Percentiles rank a stretch among this genome's conserved stretches.
Evolutionary conservation across 2,329 filamentous ascomycete genomes (phyloP).

Genomic region (Exophiala viscosa): DNA sequence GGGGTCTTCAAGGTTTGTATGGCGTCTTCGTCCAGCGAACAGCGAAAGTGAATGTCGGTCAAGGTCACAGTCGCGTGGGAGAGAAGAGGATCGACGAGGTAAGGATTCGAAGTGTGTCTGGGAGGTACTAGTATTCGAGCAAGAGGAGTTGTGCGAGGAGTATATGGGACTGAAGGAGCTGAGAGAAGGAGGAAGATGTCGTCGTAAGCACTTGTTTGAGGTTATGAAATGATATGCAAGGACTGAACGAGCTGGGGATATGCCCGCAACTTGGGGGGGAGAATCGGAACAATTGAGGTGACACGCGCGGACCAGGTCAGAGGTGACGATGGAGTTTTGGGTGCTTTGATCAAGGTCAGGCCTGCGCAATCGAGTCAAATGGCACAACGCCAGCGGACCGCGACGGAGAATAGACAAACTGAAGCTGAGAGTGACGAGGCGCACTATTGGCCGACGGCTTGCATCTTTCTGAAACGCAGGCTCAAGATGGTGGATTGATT

Average conservation of each 20-base stretch:
- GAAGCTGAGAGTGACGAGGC: slow-evolving; percentile 13
- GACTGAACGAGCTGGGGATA: neutral
- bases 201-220: slow-evolving; percentile 17
- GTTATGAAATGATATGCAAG: slow-evolving; percentile 2
- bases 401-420: slow-evolving; percentile 12
- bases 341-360: slow-evolving; percentile 1
- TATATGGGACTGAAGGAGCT: neutral
- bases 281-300: neutral
- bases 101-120: slow-evolving; percentile 3
- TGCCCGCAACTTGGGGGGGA: no score
- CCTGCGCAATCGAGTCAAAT: neutral
- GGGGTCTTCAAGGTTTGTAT: neutral
- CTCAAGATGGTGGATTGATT: slow-evolving; percentile 6
- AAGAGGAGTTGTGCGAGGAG: neutral
- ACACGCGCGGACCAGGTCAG: neutral
- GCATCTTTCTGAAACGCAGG: slow-evolving; percentile 21
- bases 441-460: slow-evolving; percentile 5
- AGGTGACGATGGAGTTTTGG: neutral
- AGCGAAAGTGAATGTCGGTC: neutral
- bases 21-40: slow-evolving; percentile 16
- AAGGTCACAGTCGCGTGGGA: neutral
- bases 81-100: neutral
- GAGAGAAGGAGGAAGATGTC: neutral
- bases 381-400: slow-evolving; percentile 4
- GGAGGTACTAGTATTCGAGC: slow-evolving; percentile 1